Base-by-base conservation (phyloP, 2,329 filamentous ascomycete genomes). In the Zymoseptoria crescenta region DNA sequence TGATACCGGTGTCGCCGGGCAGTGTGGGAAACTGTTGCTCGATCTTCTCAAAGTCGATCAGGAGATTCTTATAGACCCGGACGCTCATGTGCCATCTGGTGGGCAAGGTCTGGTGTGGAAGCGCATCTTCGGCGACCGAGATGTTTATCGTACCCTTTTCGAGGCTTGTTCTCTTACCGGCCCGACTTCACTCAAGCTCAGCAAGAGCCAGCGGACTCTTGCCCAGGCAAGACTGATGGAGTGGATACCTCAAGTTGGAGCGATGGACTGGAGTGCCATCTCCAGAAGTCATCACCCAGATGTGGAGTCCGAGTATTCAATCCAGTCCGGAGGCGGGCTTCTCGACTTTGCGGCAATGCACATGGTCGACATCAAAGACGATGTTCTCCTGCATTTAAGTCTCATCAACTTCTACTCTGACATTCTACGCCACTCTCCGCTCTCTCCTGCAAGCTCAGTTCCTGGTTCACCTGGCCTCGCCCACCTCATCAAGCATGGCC, bases 141-240 rank as follows among this genome's bases (percentile, higher is more conserved):
- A 85, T 65, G 78, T 86, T 6, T 85, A 85, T 64, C 75, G 74
- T 1, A 73, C 79, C 7, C 74, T 86, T 30, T 87, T 83, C 70
- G 77, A 79, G 29, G 74, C 80, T 55, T 84, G 80, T 66, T 35
- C 50, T 24, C 16, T 30, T 1, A 72, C 72, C 8, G 64, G 69
- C 51, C 70, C 71, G n/a, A 63, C 72, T 29, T 67, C 66, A 3
- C 65, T 76, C 28, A 69, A 72, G 54, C 67, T 81, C 16, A 77
- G 73, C 63, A 81, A 79, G 64, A 76, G 76, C 56, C 76, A 83
- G 57, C 83, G 77, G 64, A 83, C 84, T 0, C 74, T 86, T 41
- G 80, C 83, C 1, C 84, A 87, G 69, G 82, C 82, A 20, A 77
- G 84, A 55, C 64, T 87, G 53, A 74, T 86, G 70, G 81, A 82